Conservation (phyloP, 2,329 filamentous ascomycete genomes). For the Ophiosphaerella herpotricha region DNA sequence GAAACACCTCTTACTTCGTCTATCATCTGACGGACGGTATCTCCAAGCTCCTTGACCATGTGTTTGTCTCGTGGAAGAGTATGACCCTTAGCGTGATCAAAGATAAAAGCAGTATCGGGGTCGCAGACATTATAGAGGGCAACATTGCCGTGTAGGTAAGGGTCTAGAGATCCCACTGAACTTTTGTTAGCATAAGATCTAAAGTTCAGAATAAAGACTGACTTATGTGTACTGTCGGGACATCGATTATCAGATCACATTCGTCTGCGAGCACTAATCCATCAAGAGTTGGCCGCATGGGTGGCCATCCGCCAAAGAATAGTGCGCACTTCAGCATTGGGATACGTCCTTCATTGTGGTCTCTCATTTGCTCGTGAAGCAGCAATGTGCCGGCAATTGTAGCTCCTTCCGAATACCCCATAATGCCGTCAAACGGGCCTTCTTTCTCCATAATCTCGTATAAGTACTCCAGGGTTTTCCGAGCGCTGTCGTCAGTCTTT, state of each 20-base stretch:
- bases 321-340: constrained; percentile 51
- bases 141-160: constrained; percentile 65
- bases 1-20: neutral
- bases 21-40: constrained; percentile 28
- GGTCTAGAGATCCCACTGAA: constrained; percentile 51
- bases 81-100: constrained; percentile 68
- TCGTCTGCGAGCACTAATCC: constrained; percentile 48
- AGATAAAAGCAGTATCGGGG: constrained; percentile 45
- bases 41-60: constrained; percentile 37
- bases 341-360: constrained; percentile 19
- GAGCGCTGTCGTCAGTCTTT: constrained; percentile 30
- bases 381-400: constrained; percentile 55
- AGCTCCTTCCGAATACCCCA: constrained; percentile 66
- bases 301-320: constrained; percentile 56
- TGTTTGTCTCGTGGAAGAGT: constrained; percentile 55
- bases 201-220: neutral
- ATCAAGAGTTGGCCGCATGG: constrained; percentile 38
- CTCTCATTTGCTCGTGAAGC: constrained; percentile 27
- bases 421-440: constrained; percentile 55
- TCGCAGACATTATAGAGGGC: constrained; percentile 35
- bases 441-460: constrained; percentile 27
- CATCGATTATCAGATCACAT: constrained; percentile 45
- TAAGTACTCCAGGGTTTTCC: constrained; percentile 23
- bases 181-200: neutral
- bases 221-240: constrained; percentile 50